Percentiles rank a stretch among this genome's conserved stretches.
Evolutionary conservation across 805 yeast species (phyloP).

Genomic region (Trichomonascus vanleenenianus): DNA sequence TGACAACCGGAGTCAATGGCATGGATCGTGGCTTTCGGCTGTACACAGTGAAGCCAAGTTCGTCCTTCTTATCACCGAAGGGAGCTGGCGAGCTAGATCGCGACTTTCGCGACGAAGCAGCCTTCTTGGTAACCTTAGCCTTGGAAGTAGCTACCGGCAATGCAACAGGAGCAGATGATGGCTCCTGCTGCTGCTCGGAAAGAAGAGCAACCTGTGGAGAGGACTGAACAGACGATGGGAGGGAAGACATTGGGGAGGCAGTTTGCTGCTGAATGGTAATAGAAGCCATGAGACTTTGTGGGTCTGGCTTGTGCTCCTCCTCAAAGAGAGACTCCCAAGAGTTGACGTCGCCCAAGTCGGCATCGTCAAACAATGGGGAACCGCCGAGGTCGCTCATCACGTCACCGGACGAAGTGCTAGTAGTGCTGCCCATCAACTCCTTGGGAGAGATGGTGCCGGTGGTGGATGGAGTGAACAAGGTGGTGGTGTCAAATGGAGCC

Average conservation of each 20-base stretch:
- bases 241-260: not conserved
- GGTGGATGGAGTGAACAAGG: constrained; percentile 6
- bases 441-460: constrained; percentile 18
- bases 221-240: constrained; percentile 1
- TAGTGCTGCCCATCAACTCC: constrained; percentile 10
- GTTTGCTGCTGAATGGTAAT: not conserved
- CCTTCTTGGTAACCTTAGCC: constrained; percentile 5
- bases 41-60: constrained; percentile 68
- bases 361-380: constrained; percentile 27
- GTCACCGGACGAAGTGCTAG: constrained; percentile 4
- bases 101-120: constrained; percentile 13
- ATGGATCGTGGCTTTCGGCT: constrained; percentile 66
- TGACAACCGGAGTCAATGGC: constrained; percentile 64
- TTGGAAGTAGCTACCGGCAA: not conserved
- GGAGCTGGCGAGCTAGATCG: constrained; percentile 11
- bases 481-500: not conserved
- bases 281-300: not conserved
- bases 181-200: not conserved
- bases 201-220: not conserved
- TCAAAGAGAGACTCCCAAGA: constrained; percentile 31
- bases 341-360: constrained; percentile 21
- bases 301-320: not conserved
- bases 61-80: constrained; percentile 43
- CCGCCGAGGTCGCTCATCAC: constrained; percentile 18
- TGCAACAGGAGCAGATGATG: constrained; percentile 1